A percentile compares a stretch with the other conserved stretches of the same genome.
These are phyloP conservation scores for Stagonosporopsis rhizophila DNA, from an alignment of 2,329 filamentous ascomycete species.

Conservation along the genomic window DNA sequence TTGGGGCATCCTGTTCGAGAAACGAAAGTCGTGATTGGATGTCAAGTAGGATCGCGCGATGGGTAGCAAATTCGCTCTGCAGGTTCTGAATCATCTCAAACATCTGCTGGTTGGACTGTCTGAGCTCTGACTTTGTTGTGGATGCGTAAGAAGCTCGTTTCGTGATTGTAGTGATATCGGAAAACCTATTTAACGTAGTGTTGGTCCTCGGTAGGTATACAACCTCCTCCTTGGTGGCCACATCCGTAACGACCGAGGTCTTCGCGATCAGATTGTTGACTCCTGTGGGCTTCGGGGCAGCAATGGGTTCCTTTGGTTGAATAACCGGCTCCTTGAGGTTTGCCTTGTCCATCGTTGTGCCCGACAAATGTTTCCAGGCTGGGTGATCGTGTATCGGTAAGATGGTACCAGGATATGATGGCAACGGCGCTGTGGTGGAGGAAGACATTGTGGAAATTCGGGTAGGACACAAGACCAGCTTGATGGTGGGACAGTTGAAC, in stretches of 20 bases:
- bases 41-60: slow-evolving; percentile 37
- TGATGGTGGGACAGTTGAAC: slow-evolving; percentile 1
- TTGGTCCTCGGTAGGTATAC: slow-evolving; percentile 6
- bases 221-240: background rate
- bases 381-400: slow-evolving; percentile 10
- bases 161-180: slow-evolving; percentile 18
- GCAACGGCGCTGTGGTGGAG: slow-evolving; percentile 9
- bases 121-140: slow-evolving; percentile 36
- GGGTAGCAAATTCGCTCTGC: slow-evolving; percentile 34
- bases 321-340: slow-evolving; percentile 5
- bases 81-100: slow-evolving; percentile 41
- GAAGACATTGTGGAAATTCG: slow-evolving; percentile 7
- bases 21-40: slow-evolving; percentile 39
- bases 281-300: background rate
- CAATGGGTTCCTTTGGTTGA: background rate
- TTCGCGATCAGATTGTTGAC: background rate
- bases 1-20: slow-evolving; percentile 32
- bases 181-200: slow-evolving; percentile 17
- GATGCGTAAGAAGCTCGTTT: slow-evolving; percentile 32
- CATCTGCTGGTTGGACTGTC: slow-evolving; percentile 35
- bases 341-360: slow-evolving; percentile 10
- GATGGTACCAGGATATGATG: slow-evolving; percentile 12
- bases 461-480: slow-evolving; percentile 7
- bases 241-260: background rate
- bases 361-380: slow-evolving; percentile 14